These are phyloP conservation scores for Collybia mongolica DNA, from an alignment of 768 basidiomycete species.

Conservation along the genomic window DNA sequence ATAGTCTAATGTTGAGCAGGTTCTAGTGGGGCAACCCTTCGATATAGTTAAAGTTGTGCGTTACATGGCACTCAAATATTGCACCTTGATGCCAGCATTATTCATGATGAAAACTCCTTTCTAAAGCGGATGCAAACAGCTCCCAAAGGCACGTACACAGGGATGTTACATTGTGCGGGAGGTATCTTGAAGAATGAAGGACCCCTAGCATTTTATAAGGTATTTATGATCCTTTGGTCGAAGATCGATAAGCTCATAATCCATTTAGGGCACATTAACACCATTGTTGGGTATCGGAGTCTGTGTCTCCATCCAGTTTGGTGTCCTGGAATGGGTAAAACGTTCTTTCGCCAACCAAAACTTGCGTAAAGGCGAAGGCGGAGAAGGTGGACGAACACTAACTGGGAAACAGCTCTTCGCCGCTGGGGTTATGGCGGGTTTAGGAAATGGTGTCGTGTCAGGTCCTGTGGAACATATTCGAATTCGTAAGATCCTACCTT, in stretches of 20 bases:
- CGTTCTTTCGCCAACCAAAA: constrained; percentile 73
- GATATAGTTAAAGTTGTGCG: constrained; percentile 96
- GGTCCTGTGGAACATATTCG: constrained; percentile 98
- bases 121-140: constrained; percentile 91
- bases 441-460: constrained; percentile 90
- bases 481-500: constrained; percentile 64
- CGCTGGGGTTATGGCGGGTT: constrained; percentile 82
- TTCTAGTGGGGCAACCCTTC: constrained; percentile 91
- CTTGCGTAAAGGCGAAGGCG: constrained; percentile 53
- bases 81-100: not conserved
- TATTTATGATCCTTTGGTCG: constrained; percentile 19
- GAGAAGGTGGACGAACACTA: constrained; percentile 62
- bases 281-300: constrained; percentile 90
- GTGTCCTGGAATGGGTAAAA: constrained; percentile 83
- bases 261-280: constrained; percentile 77
- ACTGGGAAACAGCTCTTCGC: constrained; percentile 63
- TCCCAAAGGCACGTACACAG: constrained; percentile 82
- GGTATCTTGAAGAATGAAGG: constrained; percentile 90
- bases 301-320: constrained; percentile 97
- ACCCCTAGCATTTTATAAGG: constrained; percentile 95
- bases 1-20: constrained; percentile 38
- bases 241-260: constrained; percentile 1
- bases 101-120: constrained; percentile 3
- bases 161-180: constrained; percentile 88
- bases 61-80: constrained; percentile 16